Base-by-base conservation (phyloP, 1,284 basidiomycete species). In the Melampsora abietis-canadensis region DNA sequence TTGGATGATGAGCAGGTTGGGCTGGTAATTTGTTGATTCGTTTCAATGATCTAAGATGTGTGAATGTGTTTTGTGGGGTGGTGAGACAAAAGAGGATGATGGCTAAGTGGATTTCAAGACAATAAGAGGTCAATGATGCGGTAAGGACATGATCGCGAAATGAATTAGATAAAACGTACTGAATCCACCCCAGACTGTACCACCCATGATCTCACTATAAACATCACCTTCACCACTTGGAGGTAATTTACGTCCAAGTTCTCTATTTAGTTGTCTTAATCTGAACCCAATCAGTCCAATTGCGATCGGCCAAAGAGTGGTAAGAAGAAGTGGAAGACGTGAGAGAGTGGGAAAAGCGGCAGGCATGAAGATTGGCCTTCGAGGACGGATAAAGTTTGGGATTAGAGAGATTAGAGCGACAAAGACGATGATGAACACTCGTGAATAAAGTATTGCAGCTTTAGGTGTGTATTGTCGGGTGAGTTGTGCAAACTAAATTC, bases 211-310 rank as follows among this genome's bases (percentile, higher is more conserved):
- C 30, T 73, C 70, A 57, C 70, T 73, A 65, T 65, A 73, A 48
- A 63, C 77, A 67, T 76, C 72, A 46, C 61, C 77, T 66, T 61
- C 77, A 72, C 48, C 74, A 47, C 76, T 77, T 19, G 76, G 69
- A n/a, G 68, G 69, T n/a, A 76, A 68, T 31, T 75, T 74, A 19
- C 59, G 34, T 44, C 76, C 77, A 19, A 77, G 68, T 59, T 79
- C 76, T 57, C 66, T 61, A 67, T 79, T 77, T 57, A 79, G 76
- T 10, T 75, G 76, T 65, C 78, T 77, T 40, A 81, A 73, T 4
- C 80, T 78, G 21, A 80, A 68, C 37, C 75, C 79, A 66, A 81
- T 77, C 66, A 81, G 77, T 59, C 78, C 72, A 48, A 81, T 78
- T 19, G 78, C 76, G 40, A 80, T 40, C 1, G 80, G 80, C 77